Conservation (phyloP, 2,329 filamentous ascomycete species). For the Penicillium oxalicum region DNA sequence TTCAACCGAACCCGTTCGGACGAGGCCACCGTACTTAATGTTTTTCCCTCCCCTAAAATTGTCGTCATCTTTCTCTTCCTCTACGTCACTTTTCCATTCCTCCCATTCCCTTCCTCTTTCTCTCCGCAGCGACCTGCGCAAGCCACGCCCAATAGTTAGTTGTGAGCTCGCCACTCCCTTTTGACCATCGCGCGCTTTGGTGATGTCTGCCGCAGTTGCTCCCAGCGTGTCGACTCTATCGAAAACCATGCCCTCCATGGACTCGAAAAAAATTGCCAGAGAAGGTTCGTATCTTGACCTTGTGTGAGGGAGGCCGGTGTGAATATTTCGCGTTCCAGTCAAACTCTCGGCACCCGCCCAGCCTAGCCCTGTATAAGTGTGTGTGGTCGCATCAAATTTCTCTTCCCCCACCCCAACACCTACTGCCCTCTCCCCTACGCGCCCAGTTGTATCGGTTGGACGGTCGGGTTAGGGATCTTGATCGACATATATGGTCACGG, state of each 20-base stretch:
- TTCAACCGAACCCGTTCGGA: neutral
- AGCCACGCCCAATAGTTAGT: constrained; percentile 10
- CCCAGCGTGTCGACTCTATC: constrained; percentile 31
- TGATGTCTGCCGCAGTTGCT: constrained; percentile 40
- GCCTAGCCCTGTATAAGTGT: too few species aligned
- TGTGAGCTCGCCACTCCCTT: constrained; percentile 13
- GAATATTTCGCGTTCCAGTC: neutral
- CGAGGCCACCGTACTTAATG: constrained; percentile 10
- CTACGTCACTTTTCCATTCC: constrained; percentile 34
- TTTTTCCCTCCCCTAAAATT: constrained; percentile 26
- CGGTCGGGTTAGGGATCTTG: neutral
- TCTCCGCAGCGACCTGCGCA: constrained; percentile 6
- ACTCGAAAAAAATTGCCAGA: constrained; percentile 36
- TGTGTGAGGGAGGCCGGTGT: neutral
- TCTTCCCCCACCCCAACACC: neutral
- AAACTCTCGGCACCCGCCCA: neutral
- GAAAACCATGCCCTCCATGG: constrained; percentile 39
- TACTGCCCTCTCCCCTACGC: neutral
- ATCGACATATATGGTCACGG: neutral
- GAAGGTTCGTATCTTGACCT: constrained; percentile 33
- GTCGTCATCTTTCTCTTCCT: constrained; percentile 29
- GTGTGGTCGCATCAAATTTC: too few species aligned
- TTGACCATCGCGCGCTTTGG: constrained; percentile 7
- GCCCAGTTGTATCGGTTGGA: too few species aligned
- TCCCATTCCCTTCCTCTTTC: constrained; percentile 19